These are phyloP conservation scores for Fagopyrum homotropicum DNA, from an alignment of 148 eudicot genomes.

Conservation along the genomic window DNA sequence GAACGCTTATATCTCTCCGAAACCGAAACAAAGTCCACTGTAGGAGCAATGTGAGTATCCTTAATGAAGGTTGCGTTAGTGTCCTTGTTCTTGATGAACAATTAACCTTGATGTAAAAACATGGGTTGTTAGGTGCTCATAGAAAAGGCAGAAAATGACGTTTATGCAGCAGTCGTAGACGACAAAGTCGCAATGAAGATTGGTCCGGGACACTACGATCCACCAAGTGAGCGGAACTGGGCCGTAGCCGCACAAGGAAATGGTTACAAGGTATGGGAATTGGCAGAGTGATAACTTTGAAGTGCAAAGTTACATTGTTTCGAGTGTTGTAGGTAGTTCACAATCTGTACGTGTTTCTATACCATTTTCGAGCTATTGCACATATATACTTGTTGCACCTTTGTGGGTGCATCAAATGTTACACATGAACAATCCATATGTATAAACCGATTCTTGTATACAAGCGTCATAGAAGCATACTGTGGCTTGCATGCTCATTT, in stretches of 20 bases:
- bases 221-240: slow-evolving; percentile 59
- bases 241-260: slow-evolving; percentile 63
- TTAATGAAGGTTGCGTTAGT: not conserved
- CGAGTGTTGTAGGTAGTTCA: too few species aligned
- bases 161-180: slow-evolving; percentile 79
- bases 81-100: not conserved
- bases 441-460: too few species aligned
- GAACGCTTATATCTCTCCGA: slow-evolving; percentile 61
- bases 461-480: too few species aligned
- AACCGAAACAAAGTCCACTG: slow-evolving; percentile 73
- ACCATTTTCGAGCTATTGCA: too few species aligned
- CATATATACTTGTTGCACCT: too few species aligned
- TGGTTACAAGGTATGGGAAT: slow-evolving; percentile 92
- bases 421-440: too few species aligned
- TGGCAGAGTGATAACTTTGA: not conserved
- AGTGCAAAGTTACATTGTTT: too few species aligned
- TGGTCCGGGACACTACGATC: slow-evolving; percentile 85
- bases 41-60: slow-evolving; percentile 73
- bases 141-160: slow-evolving; percentile 78
- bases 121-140: slow-evolving; percentile 47
- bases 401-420: too few species aligned
- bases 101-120: not conserved
- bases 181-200: slow-evolving; percentile 89
- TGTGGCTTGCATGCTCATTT: too few species aligned
- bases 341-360: too few species aligned